phyloP scores from a whole-genome alignment of 2,329 filamentous ascomycete genomes.

The Calonectria montana region DNA sequence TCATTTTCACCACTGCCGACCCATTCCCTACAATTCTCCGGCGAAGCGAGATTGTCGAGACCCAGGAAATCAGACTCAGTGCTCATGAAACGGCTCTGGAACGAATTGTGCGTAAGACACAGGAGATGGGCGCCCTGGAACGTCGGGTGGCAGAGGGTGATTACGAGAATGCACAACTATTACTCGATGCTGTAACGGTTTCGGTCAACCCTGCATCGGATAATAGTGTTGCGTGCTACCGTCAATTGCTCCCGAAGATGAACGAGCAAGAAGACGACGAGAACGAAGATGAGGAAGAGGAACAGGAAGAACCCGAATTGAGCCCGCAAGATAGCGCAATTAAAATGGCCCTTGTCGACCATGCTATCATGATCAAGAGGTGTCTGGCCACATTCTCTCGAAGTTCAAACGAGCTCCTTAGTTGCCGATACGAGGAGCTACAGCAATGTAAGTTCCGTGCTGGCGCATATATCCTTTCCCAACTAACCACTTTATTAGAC shows the following conservation, averaged over 20 bases:
- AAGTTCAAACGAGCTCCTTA: constrained; percentile 70
- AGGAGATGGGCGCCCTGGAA: constrained; percentile 82
- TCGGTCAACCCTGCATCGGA: constrained; percentile 80
- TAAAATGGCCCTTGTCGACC: constrained; percentile 87
- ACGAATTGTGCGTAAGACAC: constrained; percentile 89
- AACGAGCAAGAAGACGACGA: constrained; percentile 53
- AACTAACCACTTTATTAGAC: constrained; percentile 53
- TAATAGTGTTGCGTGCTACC: constrained; percentile 83
- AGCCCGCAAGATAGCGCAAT: constrained; percentile 79
- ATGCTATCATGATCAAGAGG: constrained; percentile 87
- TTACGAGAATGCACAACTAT: constrained; percentile 72
- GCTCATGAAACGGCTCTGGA: constrained; percentile 91
- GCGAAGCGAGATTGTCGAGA: constrained; percentile 83
- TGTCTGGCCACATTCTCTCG: constrained; percentile 78
- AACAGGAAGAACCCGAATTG: constrained; percentile 60
- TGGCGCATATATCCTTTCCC: neutral
- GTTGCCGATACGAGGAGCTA: constrained; percentile 68
- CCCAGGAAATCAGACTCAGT: constrained; percentile 73
- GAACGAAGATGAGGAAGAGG: constrained; percentile 53
- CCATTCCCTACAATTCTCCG: constrained; percentile 91
- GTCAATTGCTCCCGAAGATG: constrained; percentile 73
- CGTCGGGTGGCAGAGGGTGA: constrained; percentile 80
- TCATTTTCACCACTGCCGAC: constrained; percentile 84
- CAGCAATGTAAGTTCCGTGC: constrained; percentile 67
- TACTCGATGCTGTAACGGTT: constrained; percentile 81